Conservation (phyloP, 116 monocot genomes). For the Posidonia oceanica region DNA sequence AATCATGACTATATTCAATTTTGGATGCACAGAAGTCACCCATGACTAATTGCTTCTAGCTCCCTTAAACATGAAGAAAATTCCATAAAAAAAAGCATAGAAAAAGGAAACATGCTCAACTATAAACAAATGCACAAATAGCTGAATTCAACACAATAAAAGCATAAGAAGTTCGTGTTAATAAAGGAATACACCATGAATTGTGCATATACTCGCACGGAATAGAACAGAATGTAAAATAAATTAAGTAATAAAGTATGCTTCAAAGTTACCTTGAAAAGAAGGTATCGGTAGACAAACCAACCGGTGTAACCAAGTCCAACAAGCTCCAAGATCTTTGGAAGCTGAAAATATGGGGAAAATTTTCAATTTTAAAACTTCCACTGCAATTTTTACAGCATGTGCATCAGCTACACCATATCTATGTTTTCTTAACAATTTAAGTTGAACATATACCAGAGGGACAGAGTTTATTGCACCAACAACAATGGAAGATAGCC, state of each 20-base stretch:
- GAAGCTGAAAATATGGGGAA: conserved; percentile 41
- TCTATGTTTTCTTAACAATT: background rate
- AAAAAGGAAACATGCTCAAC: too few relatives aligned
- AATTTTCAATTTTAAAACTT: background rate
- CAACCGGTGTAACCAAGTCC: conserved; percentile 96
- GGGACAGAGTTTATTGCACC: conserved; percentile 95
- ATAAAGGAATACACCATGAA: too few relatives aligned
- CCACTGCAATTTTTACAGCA: background rate
- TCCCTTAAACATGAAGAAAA: too few relatives aligned
- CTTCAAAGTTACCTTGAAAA: conserved; percentile 71
- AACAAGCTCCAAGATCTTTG: conserved; percentile 87
- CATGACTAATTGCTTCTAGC: too few relatives aligned
- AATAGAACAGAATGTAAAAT: background rate
- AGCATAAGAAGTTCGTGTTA: too few relatives aligned
- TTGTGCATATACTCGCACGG: too few relatives aligned
- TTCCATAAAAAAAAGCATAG: too few relatives aligned
- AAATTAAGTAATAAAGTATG: background rate
- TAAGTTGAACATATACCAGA: conserved; percentile 30
- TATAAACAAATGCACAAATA: background rate
- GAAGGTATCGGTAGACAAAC: conserved; percentile 97
- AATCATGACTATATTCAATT: too few relatives aligned
- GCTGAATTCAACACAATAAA: too few relatives aligned
- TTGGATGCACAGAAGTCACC: too few relatives aligned
- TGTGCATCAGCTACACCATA: background rate
- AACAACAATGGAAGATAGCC: conserved; percentile 78